Evolutionary conservation across 345 rosid species (phyloP).

Genomic region (Gossypium raimondii): DNA sequence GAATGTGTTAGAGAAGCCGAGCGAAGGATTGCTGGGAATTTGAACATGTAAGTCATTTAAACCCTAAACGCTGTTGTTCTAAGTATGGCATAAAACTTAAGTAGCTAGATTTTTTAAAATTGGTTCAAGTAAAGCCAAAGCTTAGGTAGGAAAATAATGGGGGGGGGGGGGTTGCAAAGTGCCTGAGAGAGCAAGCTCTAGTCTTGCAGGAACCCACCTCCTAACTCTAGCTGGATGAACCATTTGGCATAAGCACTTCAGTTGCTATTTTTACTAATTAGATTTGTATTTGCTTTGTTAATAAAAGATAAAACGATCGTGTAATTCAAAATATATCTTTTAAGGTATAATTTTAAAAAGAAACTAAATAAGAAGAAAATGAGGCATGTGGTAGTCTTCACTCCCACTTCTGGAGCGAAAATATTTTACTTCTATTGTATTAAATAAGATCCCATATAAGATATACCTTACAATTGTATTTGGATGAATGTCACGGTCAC

Average conservation of each 20-base stretch:
- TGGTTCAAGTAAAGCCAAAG: not conserved
- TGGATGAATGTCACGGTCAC: not conserved
- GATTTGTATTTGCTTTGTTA: not conserved
- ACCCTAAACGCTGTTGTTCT: not conserved
- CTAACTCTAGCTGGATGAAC: no score
- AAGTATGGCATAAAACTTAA: not conserved
- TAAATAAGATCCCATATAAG: not conserved
- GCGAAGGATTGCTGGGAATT: slow-evolving; percentile 69
- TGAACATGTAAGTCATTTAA: slow-evolving; percentile 55
- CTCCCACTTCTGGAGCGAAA: not conserved
- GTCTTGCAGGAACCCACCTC: no score
- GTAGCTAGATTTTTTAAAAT: not conserved
- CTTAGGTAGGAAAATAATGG: not conserved
- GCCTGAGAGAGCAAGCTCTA: no score
- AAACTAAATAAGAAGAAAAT: no score
- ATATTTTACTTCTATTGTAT: not conserved
- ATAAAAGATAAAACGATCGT: not conserved
- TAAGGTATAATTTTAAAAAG: no score
- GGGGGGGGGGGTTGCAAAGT: no score
- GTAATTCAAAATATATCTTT: no score
- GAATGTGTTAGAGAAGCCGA: slow-evolving; percentile 93
- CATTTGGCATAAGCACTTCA: no score
- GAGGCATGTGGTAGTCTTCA: no score
- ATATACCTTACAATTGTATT: not conserved
- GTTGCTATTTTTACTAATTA: not conserved